Evolutionary conservation across 2,329 filamentous ascomycete genomes (phyloP), one percentile per base, ranked within the genome.

Genomic region (Nemania serpens): DNA sequence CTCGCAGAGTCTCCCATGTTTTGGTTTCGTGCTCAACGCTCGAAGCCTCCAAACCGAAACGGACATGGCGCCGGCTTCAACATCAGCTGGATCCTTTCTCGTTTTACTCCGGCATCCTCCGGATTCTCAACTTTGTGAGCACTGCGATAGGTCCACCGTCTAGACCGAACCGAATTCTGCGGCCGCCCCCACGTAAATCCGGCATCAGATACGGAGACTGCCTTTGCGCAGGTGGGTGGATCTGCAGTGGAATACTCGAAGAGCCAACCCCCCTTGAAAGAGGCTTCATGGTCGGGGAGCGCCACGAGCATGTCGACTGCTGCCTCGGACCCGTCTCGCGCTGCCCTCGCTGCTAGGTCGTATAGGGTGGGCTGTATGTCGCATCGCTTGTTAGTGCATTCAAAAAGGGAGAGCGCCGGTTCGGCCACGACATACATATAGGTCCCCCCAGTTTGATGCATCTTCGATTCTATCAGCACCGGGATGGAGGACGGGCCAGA

Each of bases 261-360:
- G 34, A 63, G 60, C 60, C 56, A 63, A 22, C 60, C 51, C 20
- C 52, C 42, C 13, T 37, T 54, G 42, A 36, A 55, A 18, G 50
- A 25, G 12, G 20, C 41, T 25, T 54, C 25, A 4, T 25, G 12
- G 15, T 57, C 60, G 11, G 56, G 60, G 6, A 53, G 59, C 7
- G 55, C 51, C 17, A 59, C 43, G 25, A 54, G 50, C 50, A 56
- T 55, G 18, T 63, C 56, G 18, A 56, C 33, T n/a, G 47, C 51
- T 3, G 17, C 52, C 36, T 48, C 17, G 3, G 42, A 57, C 15
- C 55, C 55, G 3, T 20, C 17, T 43, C 46, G 37, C 12, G 22
- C 56, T 36, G 60, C 55, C 17, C 42, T 25, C 22, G 13, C 20
- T 41, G 51, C 56, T 5, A 59, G 45, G 5, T 42, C 36, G 15